Percentiles rank a stretch among this genome's conserved stretches.
phyloP scores from a whole-genome alignment of 441 rosid genomes.

The Erodium texanum region DNA sequence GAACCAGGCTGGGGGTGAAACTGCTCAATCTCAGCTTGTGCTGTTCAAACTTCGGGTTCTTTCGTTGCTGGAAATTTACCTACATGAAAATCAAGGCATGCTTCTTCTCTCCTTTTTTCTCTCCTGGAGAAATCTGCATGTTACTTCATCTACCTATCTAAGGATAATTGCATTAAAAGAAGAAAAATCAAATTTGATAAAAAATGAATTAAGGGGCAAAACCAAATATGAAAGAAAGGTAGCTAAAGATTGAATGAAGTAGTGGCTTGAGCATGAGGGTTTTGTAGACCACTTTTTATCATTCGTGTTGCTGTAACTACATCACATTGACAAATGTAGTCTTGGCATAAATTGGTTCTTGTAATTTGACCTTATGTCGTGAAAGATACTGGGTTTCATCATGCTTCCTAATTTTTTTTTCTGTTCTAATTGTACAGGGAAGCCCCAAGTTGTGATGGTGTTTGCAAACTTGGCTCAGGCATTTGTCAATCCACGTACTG shows the following conservation, averaged over 20 bases:
- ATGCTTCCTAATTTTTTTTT: neutral
- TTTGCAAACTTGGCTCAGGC: constrained; percentile 70
- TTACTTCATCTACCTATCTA: neutral
- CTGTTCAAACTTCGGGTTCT: constrained; percentile 86
- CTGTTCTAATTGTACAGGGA: constrained; percentile 34
- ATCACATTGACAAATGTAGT: neutral
- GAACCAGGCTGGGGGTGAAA: constrained; percentile 78
- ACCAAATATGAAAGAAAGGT: no score
- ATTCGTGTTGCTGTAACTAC: neutral
- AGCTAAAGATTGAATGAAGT: no score
- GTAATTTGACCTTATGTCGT: no score
- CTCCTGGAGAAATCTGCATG: neutral
- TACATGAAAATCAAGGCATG: constrained; percentile 83
- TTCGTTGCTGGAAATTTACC: constrained; percentile 81
- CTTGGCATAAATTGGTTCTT: no score
- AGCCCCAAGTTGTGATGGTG: constrained; percentile 69
- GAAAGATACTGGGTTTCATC: neutral
- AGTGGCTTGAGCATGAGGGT: neutral
- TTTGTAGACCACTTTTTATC: neutral
- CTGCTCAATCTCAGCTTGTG: constrained; percentile 89
- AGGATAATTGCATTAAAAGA: no score
- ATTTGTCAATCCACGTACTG: constrained; percentile 55
- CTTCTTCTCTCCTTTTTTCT: neutral
- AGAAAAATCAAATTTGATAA: no score
- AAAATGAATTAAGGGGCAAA: no score